Percentiles rank a stretch among this genome's conserved stretches.
Conservation (phyloP, 768 basidiomycete species). For the Xerocomus potaroensis region DNA sequence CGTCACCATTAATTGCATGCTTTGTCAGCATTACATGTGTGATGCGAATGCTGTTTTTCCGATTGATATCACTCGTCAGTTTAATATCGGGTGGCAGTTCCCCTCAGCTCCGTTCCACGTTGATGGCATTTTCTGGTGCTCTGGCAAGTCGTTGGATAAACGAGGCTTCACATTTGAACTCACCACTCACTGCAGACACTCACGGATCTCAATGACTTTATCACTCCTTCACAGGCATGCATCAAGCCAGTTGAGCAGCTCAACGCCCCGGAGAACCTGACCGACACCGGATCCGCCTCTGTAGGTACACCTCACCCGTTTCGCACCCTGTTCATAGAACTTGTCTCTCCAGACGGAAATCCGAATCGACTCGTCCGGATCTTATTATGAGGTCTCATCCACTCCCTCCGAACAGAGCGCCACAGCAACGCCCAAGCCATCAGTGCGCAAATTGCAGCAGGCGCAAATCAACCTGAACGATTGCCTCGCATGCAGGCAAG, state of each 20-base stretch:
- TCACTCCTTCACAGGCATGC: slow-evolving; percentile 93
- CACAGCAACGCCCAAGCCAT: slow-evolving; percentile 19
- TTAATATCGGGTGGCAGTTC: background rate
- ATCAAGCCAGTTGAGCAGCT: slow-evolving; percentile 85
- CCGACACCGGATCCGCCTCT: slow-evolving; percentile 40
- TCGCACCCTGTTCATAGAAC: slow-evolving; percentile 4
- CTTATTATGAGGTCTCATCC: slow-evolving; percentile 79
- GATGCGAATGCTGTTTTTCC: background rate
- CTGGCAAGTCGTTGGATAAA: slow-evolving; percentile 44
- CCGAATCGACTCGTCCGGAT: slow-evolving; percentile 75
- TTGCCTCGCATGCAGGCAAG: slow-evolving; percentile 95
- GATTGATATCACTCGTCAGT: background rate
- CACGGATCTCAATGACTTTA: slow-evolving; percentile 95
- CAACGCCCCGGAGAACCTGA: slow-evolving; percentile 38
- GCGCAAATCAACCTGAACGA: slow-evolving; percentile 97
- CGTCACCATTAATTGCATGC: no score
- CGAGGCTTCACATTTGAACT: slow-evolving; percentile 1
- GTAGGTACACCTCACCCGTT: slow-evolving; percentile 27
- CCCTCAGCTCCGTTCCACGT: background rate
- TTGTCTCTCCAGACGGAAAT: slow-evolving; percentile 73
- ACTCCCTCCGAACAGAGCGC: slow-evolving; percentile 20
- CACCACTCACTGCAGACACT: slow-evolving; percentile 53
- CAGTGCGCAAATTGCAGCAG: slow-evolving; percentile 69
- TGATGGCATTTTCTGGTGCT: slow-evolving; percentile 86
- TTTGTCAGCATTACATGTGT: no score